Conservation (phyloP, 2,329 filamentous ascomycete species). For the Pseudogymnoascus sp. region DNA sequence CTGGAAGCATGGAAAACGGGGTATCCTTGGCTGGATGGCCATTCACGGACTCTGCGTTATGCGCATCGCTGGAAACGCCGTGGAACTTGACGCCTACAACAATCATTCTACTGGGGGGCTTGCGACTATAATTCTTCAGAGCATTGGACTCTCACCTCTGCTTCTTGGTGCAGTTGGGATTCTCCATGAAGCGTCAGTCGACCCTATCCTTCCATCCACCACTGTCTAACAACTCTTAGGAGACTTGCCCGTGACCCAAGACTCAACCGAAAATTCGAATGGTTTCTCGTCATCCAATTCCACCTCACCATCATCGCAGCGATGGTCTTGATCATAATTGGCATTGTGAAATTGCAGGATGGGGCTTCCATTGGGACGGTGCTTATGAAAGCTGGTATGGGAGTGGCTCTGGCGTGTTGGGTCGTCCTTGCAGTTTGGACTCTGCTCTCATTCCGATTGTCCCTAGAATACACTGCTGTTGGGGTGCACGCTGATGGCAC, state of each 20-base stretch:
- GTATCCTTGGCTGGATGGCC: constrained; percentile 12
- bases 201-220: neutral
- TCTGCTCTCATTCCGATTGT: neutral
- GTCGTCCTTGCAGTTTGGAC: neutral
- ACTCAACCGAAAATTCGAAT: neutral
- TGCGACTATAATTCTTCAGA: constrained; percentile 12
- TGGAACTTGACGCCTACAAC: constrained; percentile 8
- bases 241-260: neutral
- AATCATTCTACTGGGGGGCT: neutral
- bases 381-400: neutral
- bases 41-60: neutral
- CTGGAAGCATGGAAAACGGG: constrained; percentile 11
- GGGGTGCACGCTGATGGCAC: neutral
- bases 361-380: neutral
- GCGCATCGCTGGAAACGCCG: constrained; percentile 3
- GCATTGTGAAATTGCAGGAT: constrained; percentile 1
- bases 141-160: constrained; percentile 18
- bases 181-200: constrained; percentile 19
- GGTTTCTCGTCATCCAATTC: neutral
- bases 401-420: neutral
- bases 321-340: constrained; percentile 1
- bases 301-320: neutral
- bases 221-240: neutral
- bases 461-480: neutral
- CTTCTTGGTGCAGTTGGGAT: constrained; percentile 16